A percentile compares a stretch with the other conserved stretches of the same genome.
phyloP scores from a whole-genome alignment of 2,329 filamentous ascomycete genomes.

The Colletotrichum sojae region DNA sequence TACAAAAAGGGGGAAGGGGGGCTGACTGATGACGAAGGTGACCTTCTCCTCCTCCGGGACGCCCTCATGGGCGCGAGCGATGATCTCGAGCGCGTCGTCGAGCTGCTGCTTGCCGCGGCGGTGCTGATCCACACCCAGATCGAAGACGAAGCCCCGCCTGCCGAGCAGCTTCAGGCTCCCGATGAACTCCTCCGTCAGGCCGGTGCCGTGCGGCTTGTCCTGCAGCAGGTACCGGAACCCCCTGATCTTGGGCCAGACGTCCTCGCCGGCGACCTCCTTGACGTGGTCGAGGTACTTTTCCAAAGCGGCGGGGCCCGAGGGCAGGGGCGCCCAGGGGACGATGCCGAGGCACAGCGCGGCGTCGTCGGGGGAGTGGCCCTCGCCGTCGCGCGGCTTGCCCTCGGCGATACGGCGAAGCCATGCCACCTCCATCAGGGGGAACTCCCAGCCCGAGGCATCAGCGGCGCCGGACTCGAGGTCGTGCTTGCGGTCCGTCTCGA shows the following conservation, averaged over 20 bases:
- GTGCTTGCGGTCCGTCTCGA: conserved; percentile 85
- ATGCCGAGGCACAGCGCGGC: conserved; percentile 75
- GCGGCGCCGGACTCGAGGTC: conserved; percentile 63
- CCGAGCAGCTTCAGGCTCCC: conserved; percentile 76
- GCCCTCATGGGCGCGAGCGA: conserved; percentile 75
- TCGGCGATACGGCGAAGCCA: conserved; percentile 77
- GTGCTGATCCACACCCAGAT: conserved; percentile 87
- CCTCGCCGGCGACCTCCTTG: conserved; percentile 71
- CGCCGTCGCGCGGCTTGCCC: conserved; percentile 68
- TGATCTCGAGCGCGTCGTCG: conserved; percentile 79
- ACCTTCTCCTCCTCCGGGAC: conserved; percentile 72
- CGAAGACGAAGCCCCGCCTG: conserved; percentile 77
- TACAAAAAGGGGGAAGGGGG: not conserved
- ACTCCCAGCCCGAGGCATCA: conserved; percentile 73
- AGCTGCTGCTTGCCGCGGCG: conserved; percentile 82
- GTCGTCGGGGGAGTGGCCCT: conserved; percentile 70
- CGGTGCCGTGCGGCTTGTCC: conserved; percentile 77
- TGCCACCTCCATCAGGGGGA: conserved; percentile 79
- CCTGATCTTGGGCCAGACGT: conserved; percentile 76
- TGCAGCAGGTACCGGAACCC: conserved; percentile 90
- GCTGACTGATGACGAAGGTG: conserved; percentile 78
- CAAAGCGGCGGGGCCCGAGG: conserved; percentile 73
- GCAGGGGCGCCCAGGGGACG: conserved; percentile 89
- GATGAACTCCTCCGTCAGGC: conserved; percentile 75
- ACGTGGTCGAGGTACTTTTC: conserved; percentile 75